Evolutionary conservation across 208 protist genomes (phyloP), one percentile per base, ranked within the genome.

Genomic region (Porcisia hertigi): DNA sequence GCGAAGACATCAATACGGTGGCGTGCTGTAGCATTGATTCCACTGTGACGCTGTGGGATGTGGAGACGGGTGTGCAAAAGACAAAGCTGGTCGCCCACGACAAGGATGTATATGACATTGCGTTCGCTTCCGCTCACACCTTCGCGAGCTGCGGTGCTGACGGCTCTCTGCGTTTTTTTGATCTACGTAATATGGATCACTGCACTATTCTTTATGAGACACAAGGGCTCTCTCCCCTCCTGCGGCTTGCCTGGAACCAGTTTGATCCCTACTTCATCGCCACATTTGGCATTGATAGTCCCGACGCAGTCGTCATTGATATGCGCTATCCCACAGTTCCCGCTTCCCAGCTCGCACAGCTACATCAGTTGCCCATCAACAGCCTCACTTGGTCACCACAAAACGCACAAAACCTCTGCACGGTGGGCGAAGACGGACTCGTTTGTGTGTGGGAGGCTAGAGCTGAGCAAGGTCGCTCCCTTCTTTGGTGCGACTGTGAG

Each of bases 51-150:
- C 98, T 99, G 59, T 99, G 98, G 98, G 97, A 99, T 76, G 85
- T 99, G 39, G 94, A 98, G 86, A 87, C 65, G 39, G 81, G 81
- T 23, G 75, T 87, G 76, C 91, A 98, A 18, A 90, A 87, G 59
- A 99, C 98, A 30, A 98, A 99, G 87, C 88, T 99, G 18, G 99
- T 99, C 45, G 99, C 99, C 12, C 99, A 99, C 89, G 99, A 99
- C 87, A 99, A 99, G 83, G 99, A 99, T 78, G 99, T 99, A 9
- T 99, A 98, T 82, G 99, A 99, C 82, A 98, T 99, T 52, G 98
- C 98, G 20, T 99, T 99, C 83, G 89, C 94, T 2, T 92, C 93
- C 1, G 88, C 90, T 0, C 86, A 99, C 73, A 96, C 98, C 23
- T 99, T 99, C 86, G 97, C 98, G 9, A 99, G 97, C 49, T 99